Conservation (phyloP, 2,329 filamentous ascomycete species). For the Xenoacremonium recifei region DNA sequence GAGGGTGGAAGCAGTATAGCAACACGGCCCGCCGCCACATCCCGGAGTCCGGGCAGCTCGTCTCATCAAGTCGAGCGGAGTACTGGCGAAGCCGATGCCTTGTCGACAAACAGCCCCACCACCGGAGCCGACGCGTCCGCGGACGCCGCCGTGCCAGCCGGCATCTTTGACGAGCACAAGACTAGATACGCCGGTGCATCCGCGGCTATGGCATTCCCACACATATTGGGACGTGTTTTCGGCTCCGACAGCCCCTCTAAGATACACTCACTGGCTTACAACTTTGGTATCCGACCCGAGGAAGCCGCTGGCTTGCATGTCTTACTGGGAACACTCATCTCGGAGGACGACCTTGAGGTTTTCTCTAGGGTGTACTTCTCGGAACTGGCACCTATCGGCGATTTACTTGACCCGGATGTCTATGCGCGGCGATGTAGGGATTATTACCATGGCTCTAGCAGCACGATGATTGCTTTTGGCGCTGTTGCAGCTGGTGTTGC, state of each 20-base stretch:
- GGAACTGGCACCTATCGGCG: constrained; percentile 14
- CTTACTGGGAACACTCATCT: constrained; percentile 16
- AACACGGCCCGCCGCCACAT: constrained; percentile 5
- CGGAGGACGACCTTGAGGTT: constrained; percentile 14
- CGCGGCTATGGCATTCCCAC: constrained; percentile 20
- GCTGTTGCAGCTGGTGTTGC: constrained; percentile 20
- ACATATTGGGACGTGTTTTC: constrained; percentile 13
- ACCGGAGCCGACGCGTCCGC: constrained; percentile 1
- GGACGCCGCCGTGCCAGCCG: constrained; percentile 5
- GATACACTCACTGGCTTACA: constrained; percentile 18
- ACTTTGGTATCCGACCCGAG: constrained; percentile 22
- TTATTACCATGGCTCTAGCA: constrained; percentile 14
- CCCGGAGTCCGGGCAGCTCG: constrained; percentile 3
- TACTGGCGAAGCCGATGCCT: constrained; percentile 8
- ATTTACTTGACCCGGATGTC: constrained; percentile 11
- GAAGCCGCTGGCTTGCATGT: constrained; percentile 10
- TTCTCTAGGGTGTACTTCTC: constrained; percentile 18
- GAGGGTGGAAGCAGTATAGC: constrained; percentile 2
- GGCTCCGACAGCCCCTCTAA: constrained; percentile 17
- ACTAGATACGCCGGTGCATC: constrained; percentile 17
- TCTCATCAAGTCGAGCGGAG: constrained; percentile 6
- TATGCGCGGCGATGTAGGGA: constrained; percentile 15
- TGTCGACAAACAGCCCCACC: constrained; percentile 5
- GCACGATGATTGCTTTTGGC: constrained; percentile 13
- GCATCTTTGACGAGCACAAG: constrained; percentile 19